These are phyloP conservation scores for Begonia fuchsioides DNA, from an alignment of 306 rosid genomes.

Conservation along the genomic window DNA sequence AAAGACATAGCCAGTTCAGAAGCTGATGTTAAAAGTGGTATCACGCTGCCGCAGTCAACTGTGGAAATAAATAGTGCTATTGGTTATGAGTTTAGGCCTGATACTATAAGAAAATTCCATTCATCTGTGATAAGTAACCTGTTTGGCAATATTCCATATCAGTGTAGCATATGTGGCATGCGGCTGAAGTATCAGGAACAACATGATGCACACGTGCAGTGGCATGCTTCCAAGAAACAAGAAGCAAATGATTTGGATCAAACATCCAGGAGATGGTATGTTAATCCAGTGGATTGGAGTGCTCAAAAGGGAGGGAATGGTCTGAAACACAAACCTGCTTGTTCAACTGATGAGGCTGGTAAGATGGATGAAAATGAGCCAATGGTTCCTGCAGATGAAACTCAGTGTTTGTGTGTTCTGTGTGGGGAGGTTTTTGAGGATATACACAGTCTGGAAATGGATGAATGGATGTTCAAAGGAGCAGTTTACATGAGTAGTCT, in stretches of 20 bases:
- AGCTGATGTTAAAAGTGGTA: constrained; percentile 18
- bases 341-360: constrained; percentile 15
- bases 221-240: constrained; percentile 45
- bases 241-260: constrained; percentile 18
- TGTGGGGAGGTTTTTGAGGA: constrained; percentile 89
- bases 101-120: constrained; percentile 53
- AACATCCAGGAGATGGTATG: constrained; percentile 63
- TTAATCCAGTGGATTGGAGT: constrained; percentile 36
- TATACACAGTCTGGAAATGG: constrained; percentile 41
- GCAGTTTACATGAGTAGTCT: constrained; percentile 34
- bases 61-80: constrained; percentile 28
- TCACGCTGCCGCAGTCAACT: constrained; percentile 21
- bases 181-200: constrained; percentile 35
- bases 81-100: constrained; percentile 61
- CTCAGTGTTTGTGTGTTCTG: constrained; percentile 52
- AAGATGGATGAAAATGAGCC: constrained; percentile 20
- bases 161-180: constrained; percentile 51
- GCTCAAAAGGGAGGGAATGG: constrained; percentile 30
- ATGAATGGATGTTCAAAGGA: constrained; percentile 78
- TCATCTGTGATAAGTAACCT: constrained; percentile 45
- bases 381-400: constrained; percentile 63
- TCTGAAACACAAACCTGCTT: constrained; percentile 17
- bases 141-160: constrained; percentile 41
- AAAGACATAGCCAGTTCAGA: constrained; percentile 21
- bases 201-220: constrained; percentile 51